Evolutionary conservation across 1,284 basidiomycete genomes (phyloP).

Genomic region (Microbotryum scabiosae): DNA sequence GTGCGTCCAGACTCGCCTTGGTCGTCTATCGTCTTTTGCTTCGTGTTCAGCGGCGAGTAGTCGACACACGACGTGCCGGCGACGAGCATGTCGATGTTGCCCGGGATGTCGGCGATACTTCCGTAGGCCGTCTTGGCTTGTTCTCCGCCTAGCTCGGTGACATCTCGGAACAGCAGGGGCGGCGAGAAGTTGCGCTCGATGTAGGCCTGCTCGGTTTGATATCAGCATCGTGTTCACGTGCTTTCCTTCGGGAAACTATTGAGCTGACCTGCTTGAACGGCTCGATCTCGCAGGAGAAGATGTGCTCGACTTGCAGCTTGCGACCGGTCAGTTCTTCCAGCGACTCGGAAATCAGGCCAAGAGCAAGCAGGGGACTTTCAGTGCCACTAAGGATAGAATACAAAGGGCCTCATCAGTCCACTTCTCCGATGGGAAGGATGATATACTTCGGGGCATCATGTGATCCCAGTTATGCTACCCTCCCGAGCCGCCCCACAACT

Average conservation of each 20-base stretch:
- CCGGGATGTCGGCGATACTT: conserved; percentile 72
- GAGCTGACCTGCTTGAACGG: conserved; percentile 76
- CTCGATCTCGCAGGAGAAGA: conserved; percentile 96
- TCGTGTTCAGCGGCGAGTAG: conserved; percentile 88
- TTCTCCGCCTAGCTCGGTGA: conserved; percentile 61
- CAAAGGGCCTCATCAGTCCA: not conserved
- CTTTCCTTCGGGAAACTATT: not conserved
- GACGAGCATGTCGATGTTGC: conserved; percentile 68
- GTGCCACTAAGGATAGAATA: conserved; percentile 57
- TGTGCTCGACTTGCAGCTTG: conserved; percentile 70
- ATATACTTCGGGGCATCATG: too few relatives aligned
- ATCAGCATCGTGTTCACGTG: not conserved
- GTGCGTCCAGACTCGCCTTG: conserved; percentile 63
- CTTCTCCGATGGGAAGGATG: not conserved
- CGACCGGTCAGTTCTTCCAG: conserved; percentile 61
- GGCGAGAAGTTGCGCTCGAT: conserved; percentile 89
- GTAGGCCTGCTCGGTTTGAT: conserved; percentile 49
- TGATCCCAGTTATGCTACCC: not conserved
- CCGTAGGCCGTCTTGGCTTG: conserved; percentile 75
- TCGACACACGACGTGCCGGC: conserved; percentile 95
- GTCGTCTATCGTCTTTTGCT: conserved; percentile 78
- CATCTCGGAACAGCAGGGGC: conserved; percentile 84
- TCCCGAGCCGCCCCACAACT: not conserved
- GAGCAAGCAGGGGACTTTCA: conserved; percentile 82
- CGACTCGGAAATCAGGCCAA: conserved; percentile 68